Evolutionary conservation across 2,329 filamentous ascomycete genomes (phyloP), one percentile per base, ranked within the genome.

Genomic region (Claviceps sp.): DNA sequence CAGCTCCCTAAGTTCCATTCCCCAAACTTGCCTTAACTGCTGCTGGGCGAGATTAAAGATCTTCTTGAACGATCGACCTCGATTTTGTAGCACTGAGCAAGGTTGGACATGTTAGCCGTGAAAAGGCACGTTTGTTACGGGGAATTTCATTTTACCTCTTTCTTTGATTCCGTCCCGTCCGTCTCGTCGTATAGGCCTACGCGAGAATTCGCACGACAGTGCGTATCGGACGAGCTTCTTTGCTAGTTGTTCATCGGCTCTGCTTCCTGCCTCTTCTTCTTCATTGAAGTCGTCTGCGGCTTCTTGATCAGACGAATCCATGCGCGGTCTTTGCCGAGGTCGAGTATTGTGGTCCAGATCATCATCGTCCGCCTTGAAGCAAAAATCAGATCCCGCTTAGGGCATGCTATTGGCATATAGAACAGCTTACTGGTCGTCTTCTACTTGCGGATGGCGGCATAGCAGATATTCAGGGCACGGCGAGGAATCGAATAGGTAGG

Each of bases 1-100:
- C 48, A 97, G 73, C 68, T 96, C 90, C 4, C 80, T 75, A 75
- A 98, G 78, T 64, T 90, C 78, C 89, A 97, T 95, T n/a, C 93
- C 93, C 68, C 95, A 97, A 1, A 83, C 76, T 2, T 71, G 70
- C 47, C 76, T 73, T 39, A 98, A 71, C 57, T 86, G 78, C 37
- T 72, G 68, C 65, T 98, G 91, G 43, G 91, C 88, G 42, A 78
- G 72, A 0, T 79, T 78, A 61, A 95, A 96, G 3, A 96, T 80
- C 13, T 70, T 66, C 63, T 82, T 89, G 65, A 96, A 97, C 38
- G 81, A 72, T 36, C 84, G 75, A 6, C 80, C 71, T 8, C 83
- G 77, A 45, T 82, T 76, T 17, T 85, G 86, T 9, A 95, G 79
- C 0, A 95, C 87, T 82, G 1, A 11, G 20, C 5, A 20, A 2